Evolutionary conservation across 148 eudicot genomes (phyloP), one percentile per base, ranked within the genome.

Genomic region (Rhododendron kiyosumense): DNA sequence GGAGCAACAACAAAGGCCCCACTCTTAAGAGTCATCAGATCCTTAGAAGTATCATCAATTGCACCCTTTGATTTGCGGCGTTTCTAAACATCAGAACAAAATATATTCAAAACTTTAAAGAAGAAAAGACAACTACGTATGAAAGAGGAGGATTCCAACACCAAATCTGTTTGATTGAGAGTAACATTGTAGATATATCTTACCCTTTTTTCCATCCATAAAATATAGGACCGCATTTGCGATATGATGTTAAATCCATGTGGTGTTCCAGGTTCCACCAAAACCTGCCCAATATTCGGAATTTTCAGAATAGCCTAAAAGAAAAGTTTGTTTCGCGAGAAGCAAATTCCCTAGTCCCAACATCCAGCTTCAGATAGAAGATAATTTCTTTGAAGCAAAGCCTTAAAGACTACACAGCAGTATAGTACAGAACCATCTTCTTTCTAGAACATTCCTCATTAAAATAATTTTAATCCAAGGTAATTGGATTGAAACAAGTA

Each of bases 131-230:
- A 79, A 43, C 61, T 5, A 26, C 45, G 5, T 73, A 82, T 43
- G 48, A 18, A 83, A 61, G 82, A 30, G 49, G 38, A 43, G 41
- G 22, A 78, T 49, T 11, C 46, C 63, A 17, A 7, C 57, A 67
- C 28, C 43, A 30, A 5, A 71, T 11, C 28, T 26, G 48, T 34
- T 73, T 46, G 43, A 71, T 74, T 38, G 61, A 69, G 82, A 30
- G 51, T 41, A 76, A 85, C 30, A 81, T 1, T 24, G 43, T 30
- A 69, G 45, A 34, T 43, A 38, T 78, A 18, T 77, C 90, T 89
- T 82, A 97, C 99, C 94, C 99, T 93, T 86, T 94, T 93, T 87
- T 97, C 99, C 99, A 95, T 94, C 99, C 99, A 97, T 88, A 97
- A 91, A 83, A 95, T 93, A 88, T 97, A 96, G 54, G 98, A 93